phyloP scores from a whole-genome alignment of 352 stramenopile genomes.

The Globisporangium barbulae region DNA sequence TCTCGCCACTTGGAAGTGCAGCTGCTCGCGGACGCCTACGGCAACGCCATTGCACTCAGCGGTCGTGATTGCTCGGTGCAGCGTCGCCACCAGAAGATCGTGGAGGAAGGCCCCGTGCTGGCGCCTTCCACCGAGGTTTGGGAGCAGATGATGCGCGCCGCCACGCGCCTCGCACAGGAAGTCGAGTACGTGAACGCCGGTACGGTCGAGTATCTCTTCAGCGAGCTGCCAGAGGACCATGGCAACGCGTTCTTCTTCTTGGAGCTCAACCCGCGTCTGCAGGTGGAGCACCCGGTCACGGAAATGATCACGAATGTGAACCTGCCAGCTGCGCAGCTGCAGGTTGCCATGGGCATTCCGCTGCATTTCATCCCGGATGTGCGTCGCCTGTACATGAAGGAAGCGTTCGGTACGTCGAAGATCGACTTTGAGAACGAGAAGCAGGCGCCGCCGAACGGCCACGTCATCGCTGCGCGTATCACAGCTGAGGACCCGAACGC shows the following conservation, averaged over 20 bases:
- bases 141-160: conserved; percentile 97
- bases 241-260: conserved; percentile 99
- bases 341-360: conserved; percentile 99
- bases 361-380: conserved; percentile 98
- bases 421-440: conserved; percentile 97
- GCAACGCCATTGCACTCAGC: conserved; percentile 97
- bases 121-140: conserved; percentile 93
- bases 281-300: conserved; percentile 99
- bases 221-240: conserved; percentile 87
- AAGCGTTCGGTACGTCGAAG: conserved; percentile 85
- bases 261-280: conserved; percentile 99
- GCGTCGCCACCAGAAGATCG: conserved; percentile 99
- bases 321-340: conserved; percentile 95
- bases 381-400: conserved; percentile 95
- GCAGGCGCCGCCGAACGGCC: conserved; percentile 80
- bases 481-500: conserved; percentile 99
- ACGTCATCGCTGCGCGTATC: conserved; percentile 99
- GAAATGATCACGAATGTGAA: conserved; percentile 99
- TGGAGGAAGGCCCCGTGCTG: conserved; percentile 98
- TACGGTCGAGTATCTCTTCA: conserved; percentile 99
- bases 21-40: conserved; percentile 98
- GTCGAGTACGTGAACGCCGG: conserved; percentile 99
- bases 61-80: conserved; percentile 99
- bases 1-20: conserved; percentile 99
- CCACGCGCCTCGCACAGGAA: conserved; percentile 96